Base-by-base conservation (phyloP, 495 filamentous ascomycete genomes). In the Hypoxylon perforatum region DNA sequence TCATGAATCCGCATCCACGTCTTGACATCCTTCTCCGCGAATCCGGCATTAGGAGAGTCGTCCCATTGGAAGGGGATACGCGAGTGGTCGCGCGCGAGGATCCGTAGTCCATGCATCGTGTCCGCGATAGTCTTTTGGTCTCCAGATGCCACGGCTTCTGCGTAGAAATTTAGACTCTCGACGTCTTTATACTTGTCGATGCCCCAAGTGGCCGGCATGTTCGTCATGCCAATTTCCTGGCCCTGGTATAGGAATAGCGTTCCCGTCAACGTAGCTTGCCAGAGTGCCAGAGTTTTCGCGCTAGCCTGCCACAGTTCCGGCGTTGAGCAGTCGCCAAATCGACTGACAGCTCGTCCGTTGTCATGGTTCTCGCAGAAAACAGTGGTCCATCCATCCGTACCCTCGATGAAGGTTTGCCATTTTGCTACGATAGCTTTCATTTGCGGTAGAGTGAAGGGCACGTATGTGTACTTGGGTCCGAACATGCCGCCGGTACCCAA, bases 211-310 rank as follows among this genome's bases (percentile, higher is more conserved):
- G 69, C 61, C 0, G 91, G 89, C 21, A 90, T 83, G 69, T 93
- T 92, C 30, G 83, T 81, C 87, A 92, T 92, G 1, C 89, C 91
- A 14, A 93, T 75, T 64, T 94, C 91, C 67, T 94, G 88, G 8
- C 91, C 91, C 65, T 93, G 90, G 63, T 91, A 92, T 4, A 92
- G 69, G 70, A 90, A 93, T 1, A 90, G 79, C 0, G 90, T 92
- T 1, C 91, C 91, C 2, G 83, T 84, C 60, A 90, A 74, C 21
- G 88, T 71, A 3, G 80, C 78, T 67, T 89, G 73, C 70, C 87
- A 79, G 17, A 88, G 79, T 0, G 87, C 86, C 38, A 93, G 72
- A 77, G 90, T 82, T 74, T 92, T 92, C 0, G 85, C 85, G 0
- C 82, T 78, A 3, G 76, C 48, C 18, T 75, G 63, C 19, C 86